These are phyloP conservation scores for Paracoccidioides lutzii DNA, from an alignment of 2,329 filamentous ascomycete species.

Conservation along the genomic window DNA sequence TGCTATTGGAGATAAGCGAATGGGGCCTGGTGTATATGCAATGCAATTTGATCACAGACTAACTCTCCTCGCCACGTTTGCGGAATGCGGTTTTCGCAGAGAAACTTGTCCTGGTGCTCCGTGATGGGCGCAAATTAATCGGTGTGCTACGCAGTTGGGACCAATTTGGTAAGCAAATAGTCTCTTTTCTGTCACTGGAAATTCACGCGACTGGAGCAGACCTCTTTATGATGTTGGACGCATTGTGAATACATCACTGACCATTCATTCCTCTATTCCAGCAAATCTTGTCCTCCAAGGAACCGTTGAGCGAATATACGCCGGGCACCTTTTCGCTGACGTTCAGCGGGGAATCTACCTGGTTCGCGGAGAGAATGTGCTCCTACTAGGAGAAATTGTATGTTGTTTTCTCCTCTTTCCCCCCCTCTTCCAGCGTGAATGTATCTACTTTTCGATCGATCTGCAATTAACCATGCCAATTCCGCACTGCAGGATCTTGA, in stretches of 20 bases:
- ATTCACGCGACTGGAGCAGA: too few relatives aligned
- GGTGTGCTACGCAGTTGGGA: slow-evolving; percentile 93
- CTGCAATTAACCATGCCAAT: neutral
- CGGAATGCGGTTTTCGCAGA: slow-evolving; percentile 43
- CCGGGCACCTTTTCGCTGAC: slow-evolving; percentile 64
- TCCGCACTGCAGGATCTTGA: slow-evolving; percentile 57
- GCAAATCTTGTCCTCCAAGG: slow-evolving; percentile 92
- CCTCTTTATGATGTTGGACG: too few relatives aligned
- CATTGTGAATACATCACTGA: too few relatives aligned
- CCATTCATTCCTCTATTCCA: slow-evolving; percentile 25
- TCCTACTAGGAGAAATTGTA: slow-evolving; percentile 81
- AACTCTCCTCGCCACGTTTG: neutral
- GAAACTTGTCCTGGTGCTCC: slow-evolving; percentile 82
- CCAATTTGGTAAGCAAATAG: slow-evolving; percentile 64
- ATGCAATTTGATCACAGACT: neutral
- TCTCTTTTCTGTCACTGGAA: neutral
- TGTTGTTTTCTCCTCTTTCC: slow-evolving; percentile 9
- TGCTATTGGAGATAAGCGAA: neutral
- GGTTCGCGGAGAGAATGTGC: slow-evolving; percentile 92
- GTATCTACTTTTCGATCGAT: neutral
- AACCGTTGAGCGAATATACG: slow-evolving; percentile 79
- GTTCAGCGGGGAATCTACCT: slow-evolving; percentile 77
- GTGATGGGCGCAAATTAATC: slow-evolving; percentile 87
- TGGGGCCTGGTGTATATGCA: neutral
- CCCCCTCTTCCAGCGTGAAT: too few relatives aligned